Base-by-base conservation (phyloP, 352 stramenopile genomes). In the Phytophthora podocarpi region DNA sequence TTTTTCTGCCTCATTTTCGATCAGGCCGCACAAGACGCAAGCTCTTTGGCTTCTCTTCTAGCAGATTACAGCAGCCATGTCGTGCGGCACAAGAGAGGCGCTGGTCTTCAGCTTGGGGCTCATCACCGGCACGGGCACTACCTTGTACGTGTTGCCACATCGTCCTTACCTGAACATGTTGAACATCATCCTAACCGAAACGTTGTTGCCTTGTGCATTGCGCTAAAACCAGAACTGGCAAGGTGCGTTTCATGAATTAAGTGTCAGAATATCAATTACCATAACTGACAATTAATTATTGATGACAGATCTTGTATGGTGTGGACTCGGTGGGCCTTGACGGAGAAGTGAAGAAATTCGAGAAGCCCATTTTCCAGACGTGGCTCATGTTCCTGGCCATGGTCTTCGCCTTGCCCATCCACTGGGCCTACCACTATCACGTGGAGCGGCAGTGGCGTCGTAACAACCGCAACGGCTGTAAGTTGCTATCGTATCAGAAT, bases 361-460 rank as follows among this genome's bases (percentile, higher is more conserved):
- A 95, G 40, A 98, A 98, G 62, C 93, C 95, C 37, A 88, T 98
- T 41, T 98, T 98, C 77, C 92, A 98, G 76, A 98, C 96, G 13
- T 98, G 96, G 80, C 89, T 96, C 61, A 99, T 98, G 95, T 99
- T 98, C 74, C 72, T 98, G 7, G 93, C 94, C 32, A 98, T 99
- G 96, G 62, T 94, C 21, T 97, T 97, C 60, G 93, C 90, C 16
- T 70, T 99, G 13, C 76, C 92, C 13, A 97, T 98, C 67, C 96
- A 99, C 64, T 96, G 80, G 74, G 61, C 60, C 8, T 95, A 95
- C 61, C 86, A 91, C 54, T 91, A 79, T 69, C 71, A 93, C 51
- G 60, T 93, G 8, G 81, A 93, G 55, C 77, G 74, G 30, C 72
- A 95, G 54, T 93, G 79, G 79, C 71, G 82, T 30, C 61, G 64